Evolutionary conservation across 2,329 filamentous ascomycete genomes (phyloP).

Genomic region (Ophiostoma ulmi): DNA sequence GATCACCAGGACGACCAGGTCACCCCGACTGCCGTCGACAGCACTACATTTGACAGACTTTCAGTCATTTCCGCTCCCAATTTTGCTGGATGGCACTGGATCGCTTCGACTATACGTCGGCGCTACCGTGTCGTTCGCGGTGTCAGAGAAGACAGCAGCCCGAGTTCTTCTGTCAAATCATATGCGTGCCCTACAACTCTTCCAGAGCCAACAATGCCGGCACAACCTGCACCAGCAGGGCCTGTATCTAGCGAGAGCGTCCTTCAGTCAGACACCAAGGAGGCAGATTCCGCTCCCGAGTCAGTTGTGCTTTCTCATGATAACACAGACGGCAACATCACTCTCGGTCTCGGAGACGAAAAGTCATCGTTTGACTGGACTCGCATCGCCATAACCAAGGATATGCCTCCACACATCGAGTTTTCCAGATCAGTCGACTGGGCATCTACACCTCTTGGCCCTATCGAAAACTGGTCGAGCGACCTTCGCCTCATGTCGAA

Average conservation of each 20-base stretch:
- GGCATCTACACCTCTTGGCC: constrained; percentile 66
- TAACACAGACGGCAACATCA: not conserved
- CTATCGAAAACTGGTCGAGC: constrained; percentile 66
- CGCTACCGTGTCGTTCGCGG: constrained; percentile 65
- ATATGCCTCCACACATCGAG: constrained; percentile 64
- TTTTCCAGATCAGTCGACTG: constrained; percentile 70
- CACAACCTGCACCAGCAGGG: not conserved
- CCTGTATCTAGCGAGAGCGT: not conserved
- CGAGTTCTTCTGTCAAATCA: not conserved
- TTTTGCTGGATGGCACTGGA: constrained; percentile 66
- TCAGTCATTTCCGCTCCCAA: not conserved
- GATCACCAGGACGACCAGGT: not conserved
- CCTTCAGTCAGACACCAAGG: not conserved
- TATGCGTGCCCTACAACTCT: constrained; percentile 36
- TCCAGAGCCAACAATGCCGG: constrained; percentile 31
- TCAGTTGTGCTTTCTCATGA: not conserved
- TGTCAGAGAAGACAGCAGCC: constrained; percentile 26
- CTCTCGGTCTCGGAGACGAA: not conserved
- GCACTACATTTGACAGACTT: not conserved
- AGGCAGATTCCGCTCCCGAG: not conserved
- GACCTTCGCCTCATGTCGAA: constrained; percentile 76
- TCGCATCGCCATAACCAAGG: constrained; percentile 57
- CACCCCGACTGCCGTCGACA: not conserved
- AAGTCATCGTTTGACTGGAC: constrained; percentile 75
- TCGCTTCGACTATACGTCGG: constrained; percentile 61